Evolutionary conservation across 305 asterid genomes (phyloP).

Genomic region (Fraxinus latifolia): DNA sequence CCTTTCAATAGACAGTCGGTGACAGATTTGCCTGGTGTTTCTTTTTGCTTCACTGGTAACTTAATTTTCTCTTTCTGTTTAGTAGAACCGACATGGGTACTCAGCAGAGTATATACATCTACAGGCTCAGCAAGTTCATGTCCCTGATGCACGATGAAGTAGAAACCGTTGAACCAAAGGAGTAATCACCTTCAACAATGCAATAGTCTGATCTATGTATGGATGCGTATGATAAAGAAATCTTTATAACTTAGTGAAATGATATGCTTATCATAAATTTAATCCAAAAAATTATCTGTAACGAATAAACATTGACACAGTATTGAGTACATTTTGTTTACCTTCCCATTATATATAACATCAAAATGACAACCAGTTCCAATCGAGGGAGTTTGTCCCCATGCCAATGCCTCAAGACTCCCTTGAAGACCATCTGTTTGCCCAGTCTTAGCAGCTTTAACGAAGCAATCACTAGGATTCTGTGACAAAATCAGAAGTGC

Average conservation of each 20-base stretch:
- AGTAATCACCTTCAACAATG: background rate
- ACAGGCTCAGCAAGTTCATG: conserved; percentile 48
- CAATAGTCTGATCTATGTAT: background rate
- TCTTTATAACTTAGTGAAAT: background rate
- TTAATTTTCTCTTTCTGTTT: conserved; percentile 29
- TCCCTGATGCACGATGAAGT: conserved; percentile 49
- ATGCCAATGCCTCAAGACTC: conserved; percentile 54
- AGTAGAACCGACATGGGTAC: conserved; percentile 23
- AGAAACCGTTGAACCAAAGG: conserved; percentile 13
- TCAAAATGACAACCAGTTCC: conserved; percentile 55
- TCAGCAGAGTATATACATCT: conserved; percentile 52
- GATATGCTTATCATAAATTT: background rate
- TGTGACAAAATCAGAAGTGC: conserved; percentile 24
- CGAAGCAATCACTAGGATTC: conserved; percentile 51
- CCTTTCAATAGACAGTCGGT: conserved; percentile 34
- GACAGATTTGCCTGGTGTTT: conserved; percentile 34
- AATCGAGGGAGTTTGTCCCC: conserved; percentile 61
- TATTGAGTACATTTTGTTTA: conserved; percentile 22
- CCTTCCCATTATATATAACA: conserved; percentile 55
- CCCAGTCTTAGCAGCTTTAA: conserved; percentile 57
- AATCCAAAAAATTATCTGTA: background rate
- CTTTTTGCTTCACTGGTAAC: conserved; percentile 26
- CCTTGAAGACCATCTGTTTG: conserved; percentile 52
- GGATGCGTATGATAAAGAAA: background rate
- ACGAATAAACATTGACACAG: background rate